These are phyloP conservation scores for Abrus pulchellus DNA, from an alignment of 306 rosid species.

Conservation along the genomic window DNA sequence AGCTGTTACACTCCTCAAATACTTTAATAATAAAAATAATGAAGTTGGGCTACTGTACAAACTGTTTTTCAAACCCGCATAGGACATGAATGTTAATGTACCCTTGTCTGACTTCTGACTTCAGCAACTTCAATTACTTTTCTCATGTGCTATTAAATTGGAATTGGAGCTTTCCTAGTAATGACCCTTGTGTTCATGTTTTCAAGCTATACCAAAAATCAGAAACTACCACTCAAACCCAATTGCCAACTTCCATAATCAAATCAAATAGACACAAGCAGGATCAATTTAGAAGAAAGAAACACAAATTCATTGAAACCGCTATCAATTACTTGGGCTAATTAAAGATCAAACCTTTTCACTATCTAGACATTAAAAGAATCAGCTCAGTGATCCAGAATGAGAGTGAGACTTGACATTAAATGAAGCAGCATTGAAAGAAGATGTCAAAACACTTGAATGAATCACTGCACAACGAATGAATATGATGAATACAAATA, in stretches of 20 bases:
- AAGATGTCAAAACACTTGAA: constrained; percentile 15
- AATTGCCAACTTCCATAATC: constrained; percentile 22
- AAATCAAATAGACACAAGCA: neutral
- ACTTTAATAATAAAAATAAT: constrained; percentile 40
- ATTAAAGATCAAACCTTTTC: constrained; percentile 53
- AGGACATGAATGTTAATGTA: constrained; percentile 30
- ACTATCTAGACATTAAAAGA: constrained; percentile 38
- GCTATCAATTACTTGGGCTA: constrained; percentile 30
- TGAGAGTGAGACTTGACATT: constrained; percentile 42
- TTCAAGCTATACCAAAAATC: constrained; percentile 49
- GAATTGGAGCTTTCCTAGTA: constrained; percentile 61
- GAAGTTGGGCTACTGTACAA: constrained; percentile 50
- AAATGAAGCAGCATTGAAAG: constrained; percentile 21
- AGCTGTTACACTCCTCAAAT: constrained; percentile 22
- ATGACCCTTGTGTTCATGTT: constrained; percentile 64
- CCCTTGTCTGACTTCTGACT: constrained; percentile 37
- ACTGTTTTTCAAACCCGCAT: constrained; percentile 57
- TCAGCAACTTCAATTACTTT: constrained; percentile 55
- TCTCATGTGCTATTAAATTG: constrained; percentile 43
- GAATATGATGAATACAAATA: neutral
- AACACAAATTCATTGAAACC: constrained; percentile 50
- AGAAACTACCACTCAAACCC: constrained; percentile 49
- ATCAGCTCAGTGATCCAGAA: constrained; percentile 50
- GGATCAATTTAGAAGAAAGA: neutral
- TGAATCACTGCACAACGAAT: too few relatives aligned